These are phyloP conservation scores for Salix koriyanagi DNA, from an alignment of 345 rosid species.

Conservation along the genomic window DNA sequence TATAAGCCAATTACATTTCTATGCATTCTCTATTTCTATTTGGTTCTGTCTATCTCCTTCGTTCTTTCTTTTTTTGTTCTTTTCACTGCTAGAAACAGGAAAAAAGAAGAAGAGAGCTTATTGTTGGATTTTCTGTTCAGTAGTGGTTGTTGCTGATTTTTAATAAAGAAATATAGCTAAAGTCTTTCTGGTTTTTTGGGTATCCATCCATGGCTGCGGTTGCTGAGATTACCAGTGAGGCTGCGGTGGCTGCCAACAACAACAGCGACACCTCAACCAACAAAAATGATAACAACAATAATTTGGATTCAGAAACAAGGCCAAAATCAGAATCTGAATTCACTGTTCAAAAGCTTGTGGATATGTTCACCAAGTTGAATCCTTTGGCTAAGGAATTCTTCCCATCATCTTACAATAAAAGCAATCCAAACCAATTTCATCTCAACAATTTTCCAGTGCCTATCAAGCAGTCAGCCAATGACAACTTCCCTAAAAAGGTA, in stretches of 20 bases:
- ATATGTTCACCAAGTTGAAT: conserved; percentile 77
- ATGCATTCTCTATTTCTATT: neutral
- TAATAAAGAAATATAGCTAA: neutral
- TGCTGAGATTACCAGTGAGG: conserved; percentile 49
- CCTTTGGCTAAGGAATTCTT: conserved; percentile 81
- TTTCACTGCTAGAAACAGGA: neutral
- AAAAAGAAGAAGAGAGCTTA: neutral
- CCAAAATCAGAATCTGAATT: conserved; percentile 49
- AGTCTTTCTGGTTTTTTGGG: conserved; percentile 1
- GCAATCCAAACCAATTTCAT: conserved; percentile 7
- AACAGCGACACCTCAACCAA: neutral
- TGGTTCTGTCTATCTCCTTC: neutral
- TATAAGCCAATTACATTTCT: neutral
- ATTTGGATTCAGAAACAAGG: conserved; percentile 33
- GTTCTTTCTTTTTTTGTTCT: neutral
- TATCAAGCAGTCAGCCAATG: conserved; percentile 25
- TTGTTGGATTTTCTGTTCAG: neutral
- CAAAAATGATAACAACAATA: conserved; percentile 16
- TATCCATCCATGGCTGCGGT: conserved; percentile 58
- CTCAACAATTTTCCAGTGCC: conserved; percentile 26
- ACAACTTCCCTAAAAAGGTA: conserved; percentile 42
- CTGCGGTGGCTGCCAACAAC: conserved; percentile 25
- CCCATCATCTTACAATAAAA: conserved; percentile 47
- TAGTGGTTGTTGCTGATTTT: neutral
- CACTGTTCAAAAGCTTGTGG: conserved; percentile 66